Conservation (phyloP, 1,139 yeast genomes). For the Hansenula sp. region DNA sequence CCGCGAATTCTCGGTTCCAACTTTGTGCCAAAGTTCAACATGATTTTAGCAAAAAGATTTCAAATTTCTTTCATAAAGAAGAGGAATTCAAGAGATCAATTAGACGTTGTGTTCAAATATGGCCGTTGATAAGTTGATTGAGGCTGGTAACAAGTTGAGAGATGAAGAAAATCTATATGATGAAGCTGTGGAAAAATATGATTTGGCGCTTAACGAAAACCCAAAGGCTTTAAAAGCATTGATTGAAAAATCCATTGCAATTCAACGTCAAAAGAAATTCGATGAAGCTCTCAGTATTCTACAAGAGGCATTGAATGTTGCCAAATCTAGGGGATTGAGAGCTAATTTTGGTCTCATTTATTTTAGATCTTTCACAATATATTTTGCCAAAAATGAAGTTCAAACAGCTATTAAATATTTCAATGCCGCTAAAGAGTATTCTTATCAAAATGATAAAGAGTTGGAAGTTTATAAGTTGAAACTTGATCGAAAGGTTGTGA, state of each 20-base stretch:
- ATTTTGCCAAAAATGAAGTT: constrained; percentile 43
- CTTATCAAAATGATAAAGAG: constrained; percentile 27
- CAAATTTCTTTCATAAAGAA: too few species aligned
- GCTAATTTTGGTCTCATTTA: constrained; percentile 55
- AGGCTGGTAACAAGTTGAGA: constrained; percentile 25
- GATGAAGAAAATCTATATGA: constrained; percentile 31
- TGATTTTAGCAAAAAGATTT: not conserved
- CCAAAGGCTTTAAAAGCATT: constrained; percentile 50
- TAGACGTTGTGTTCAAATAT: constrained; percentile 3
- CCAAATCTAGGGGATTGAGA: constrained; percentile 48
- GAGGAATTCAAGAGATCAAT: not conserved
- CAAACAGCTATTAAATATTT: constrained; percentile 47
- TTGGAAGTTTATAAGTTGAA: constrained; percentile 37
- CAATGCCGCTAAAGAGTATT: constrained; percentile 43
- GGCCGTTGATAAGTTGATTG: constrained; percentile 15
- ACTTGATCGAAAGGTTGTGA: constrained; percentile 33
- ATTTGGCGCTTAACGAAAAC: constrained; percentile 28
- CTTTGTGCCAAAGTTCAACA: not conserved
- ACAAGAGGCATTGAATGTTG: constrained; percentile 50
- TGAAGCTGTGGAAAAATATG: constrained; percentile 33
- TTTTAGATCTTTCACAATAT: constrained; percentile 53
- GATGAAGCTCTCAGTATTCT: constrained; percentile 52
- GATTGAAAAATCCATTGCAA: constrained; percentile 52
- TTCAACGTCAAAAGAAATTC: constrained; percentile 47
- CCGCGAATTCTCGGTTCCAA: not conserved